Evolutionary conservation across 768 basidiomycete genomes (phyloP).

Genomic region (Hebeloma cylindrosporum): DNA sequence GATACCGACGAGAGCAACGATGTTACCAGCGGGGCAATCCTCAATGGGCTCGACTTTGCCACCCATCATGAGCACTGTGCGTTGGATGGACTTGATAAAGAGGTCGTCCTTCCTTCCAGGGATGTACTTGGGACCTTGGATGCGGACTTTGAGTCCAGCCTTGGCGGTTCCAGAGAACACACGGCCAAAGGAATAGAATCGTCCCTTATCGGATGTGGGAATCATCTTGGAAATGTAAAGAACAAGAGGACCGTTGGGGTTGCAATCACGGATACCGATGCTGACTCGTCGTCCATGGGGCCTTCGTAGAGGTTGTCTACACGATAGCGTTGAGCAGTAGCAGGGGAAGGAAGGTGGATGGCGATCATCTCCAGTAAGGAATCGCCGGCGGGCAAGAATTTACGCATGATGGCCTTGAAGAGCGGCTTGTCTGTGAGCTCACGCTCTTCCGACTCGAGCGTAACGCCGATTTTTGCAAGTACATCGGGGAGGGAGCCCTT

Average conservation of each 20-base stretch:
- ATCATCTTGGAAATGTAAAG: constrained; percentile 99
- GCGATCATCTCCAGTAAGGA: constrained; percentile 99
- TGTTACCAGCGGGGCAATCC: constrained; percentile 99
- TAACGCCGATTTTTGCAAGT: constrained; percentile 95
- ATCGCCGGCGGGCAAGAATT: constrained; percentile 99
- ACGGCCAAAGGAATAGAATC: constrained; percentile 99
- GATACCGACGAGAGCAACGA: constrained; percentile 97
- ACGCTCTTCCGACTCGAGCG: constrained; percentile 82
- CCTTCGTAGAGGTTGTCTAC: constrained; percentile 99
- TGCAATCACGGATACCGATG: constrained; percentile 98
- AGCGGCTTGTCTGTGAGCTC: constrained; percentile 95
- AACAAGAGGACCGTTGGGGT: constrained; percentile 94
- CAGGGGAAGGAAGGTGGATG: constrained; percentile 97
- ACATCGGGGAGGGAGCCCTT: constrained; percentile 82
- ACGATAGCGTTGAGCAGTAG: constrained; percentile 97
- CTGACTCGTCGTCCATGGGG: constrained; percentile 99
- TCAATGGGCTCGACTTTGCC: constrained; percentile 98
- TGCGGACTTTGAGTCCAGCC: constrained; percentile 97
- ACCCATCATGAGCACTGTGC: constrained; percentile 99
- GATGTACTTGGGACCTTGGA: constrained; percentile 98
- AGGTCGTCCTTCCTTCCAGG: constrained; percentile 99
- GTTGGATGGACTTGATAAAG: constrained; percentile 97
- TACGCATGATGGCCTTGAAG: constrained; percentile 98
- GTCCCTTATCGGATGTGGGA: constrained; percentile 99
- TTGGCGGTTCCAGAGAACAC: constrained; percentile 98